Conservation (phyloP, 352 stramenopile genomes). For the Halophytophthora polymorphica region DNA sequence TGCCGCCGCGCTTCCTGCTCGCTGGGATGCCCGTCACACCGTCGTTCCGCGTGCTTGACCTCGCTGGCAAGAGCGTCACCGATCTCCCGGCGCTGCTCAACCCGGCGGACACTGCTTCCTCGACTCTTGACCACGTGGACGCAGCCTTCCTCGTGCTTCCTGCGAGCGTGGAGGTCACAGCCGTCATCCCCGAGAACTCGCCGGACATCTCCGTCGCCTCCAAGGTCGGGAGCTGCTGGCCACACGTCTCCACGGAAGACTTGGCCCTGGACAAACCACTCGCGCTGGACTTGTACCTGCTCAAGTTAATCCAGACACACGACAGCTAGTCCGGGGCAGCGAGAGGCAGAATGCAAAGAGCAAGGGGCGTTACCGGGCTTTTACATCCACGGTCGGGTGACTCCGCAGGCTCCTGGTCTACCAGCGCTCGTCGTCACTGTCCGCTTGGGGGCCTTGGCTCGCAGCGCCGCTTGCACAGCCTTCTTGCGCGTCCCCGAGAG, state of each 20-base stretch:
- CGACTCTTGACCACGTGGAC: background rate
- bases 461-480: slow-evolving; percentile 2
- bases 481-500: slow-evolving; percentile 21
- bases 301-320: too few species aligned
- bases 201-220: background rate
- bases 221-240: slow-evolving; percentile 41
- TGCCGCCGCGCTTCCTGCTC: slow-evolving; percentile 79
- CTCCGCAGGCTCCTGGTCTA: slow-evolving; percentile 21
- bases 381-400: slow-evolving; percentile 35
- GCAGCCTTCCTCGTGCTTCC: slow-evolving; percentile 39
- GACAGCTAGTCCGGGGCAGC: too few species aligned
- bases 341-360: too few species aligned
- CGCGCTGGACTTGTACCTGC: slow-evolving; percentile 40
- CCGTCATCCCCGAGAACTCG: slow-evolving; percentile 13
- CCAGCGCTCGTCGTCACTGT: slow-evolving; percentile 8
- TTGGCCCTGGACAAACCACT: slow-evolving; percentile 41
- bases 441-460: slow-evolving; percentile 13
- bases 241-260: slow-evolving; percentile 62
- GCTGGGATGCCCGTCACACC: slow-evolving; percentile 12
- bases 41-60: slow-evolving; percentile 50
- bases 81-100: slow-evolving; percentile 11
- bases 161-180: slow-evolving; percentile 33
- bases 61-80: slow-evolving; percentile 28
- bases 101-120: slow-evolving; percentile 8
- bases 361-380: too few species aligned